Evolutionary conservation across 208 protist genomes (phyloP), one percentile per base, ranked within the genome.

Genomic region (Acanthamoeba triangularis): DNA sequence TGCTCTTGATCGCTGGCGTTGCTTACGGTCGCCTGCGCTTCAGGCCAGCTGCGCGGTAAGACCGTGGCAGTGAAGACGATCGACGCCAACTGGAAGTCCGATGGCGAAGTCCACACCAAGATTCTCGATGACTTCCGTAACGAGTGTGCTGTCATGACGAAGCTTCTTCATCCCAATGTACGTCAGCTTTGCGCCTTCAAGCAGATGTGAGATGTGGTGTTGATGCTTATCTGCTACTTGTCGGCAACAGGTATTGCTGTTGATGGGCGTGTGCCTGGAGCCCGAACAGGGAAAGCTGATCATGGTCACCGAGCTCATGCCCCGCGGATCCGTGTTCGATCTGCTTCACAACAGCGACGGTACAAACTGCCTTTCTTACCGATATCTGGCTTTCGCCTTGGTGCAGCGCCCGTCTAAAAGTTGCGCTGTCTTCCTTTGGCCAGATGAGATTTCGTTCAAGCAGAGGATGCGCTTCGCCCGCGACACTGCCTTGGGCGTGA

Each of bases 291-390:
- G 69, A 5, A 85, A 94, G 91, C 47, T 94, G 44, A 63, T 94
- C 54, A 94, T 94, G 91, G 91, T 94, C 35, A 94, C 91, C 35
- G 69, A 94, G 74, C 56, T 94, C 47, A 94, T 94, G 91, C 69
- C 87, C 10, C 54, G 63, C 47, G 87, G 87, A 18, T 76, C 61
- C 61, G 87, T 93, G 23, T 74, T 76, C 37, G 63, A 74, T 74
- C 87, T 93, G 16, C 54, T 93, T 18, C 87, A 93, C 63, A 93
- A 93, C 30, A 93, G 87, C 63, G 56, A 93, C 65, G 63, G 65
- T 69, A 76, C 4, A 65, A 10, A n/a, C 59, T 20, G 59, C 16
- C 28, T 65, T 65, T n/a, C 28, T n/a, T 10, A 3, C 16, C 2
- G 16, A 1, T 65, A 65, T 65, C 59, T 65, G 28, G 16, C 59